Evolutionary conservation across 768 basidiomycete species (phyloP), one percentile per base, ranked within the genome.

Genomic region (Tricholoma terreum): DNA sequence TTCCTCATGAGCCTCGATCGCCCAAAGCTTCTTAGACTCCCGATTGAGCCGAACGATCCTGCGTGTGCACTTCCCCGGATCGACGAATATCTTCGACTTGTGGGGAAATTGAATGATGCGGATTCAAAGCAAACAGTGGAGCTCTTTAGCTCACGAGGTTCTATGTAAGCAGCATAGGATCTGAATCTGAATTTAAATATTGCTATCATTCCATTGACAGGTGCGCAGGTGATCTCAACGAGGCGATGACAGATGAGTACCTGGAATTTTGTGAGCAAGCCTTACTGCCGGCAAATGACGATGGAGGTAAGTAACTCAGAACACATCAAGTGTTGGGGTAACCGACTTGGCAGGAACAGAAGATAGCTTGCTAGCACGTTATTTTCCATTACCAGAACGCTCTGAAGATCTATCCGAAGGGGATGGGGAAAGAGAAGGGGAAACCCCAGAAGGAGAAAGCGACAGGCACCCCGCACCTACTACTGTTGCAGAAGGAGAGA

Each of bases 201-300:
- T 42, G 19, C 40, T 17, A 17, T 19, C 2, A 14, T 15, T n/a
- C 43, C 56, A 31, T 48, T 54, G 21, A 31, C 66, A 91, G 89
- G 71, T 70, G 78, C 19, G 77, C 80, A 52, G 79, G 79, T 10
- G 80, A 86, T 61, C 69, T 86, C 58, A 73, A 75, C 55, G 79
- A 77, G 21, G 68, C 67, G 30, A 75, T 75, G 65, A 67, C 89
- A 52, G 89, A 91, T 61, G 76, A 77, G 27, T 92, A 90, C 66
- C 69, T 92, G 38, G 70, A 68, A 21, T 89, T 91, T 61, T 88
- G 87, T 65, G 79, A 84, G 65, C 72, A 69, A 30, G 82, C 52
- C 2, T 43, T 81, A 22, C 63, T 91, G 59, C 55, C 79, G 8
- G 71, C 71, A 30, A 56, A 63, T 52, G 68, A 62, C 50, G 66